Evolutionary conservation across 1,139 yeast genomes (phyloP).

Genomic region (Blastobotrys aristatus): DNA sequence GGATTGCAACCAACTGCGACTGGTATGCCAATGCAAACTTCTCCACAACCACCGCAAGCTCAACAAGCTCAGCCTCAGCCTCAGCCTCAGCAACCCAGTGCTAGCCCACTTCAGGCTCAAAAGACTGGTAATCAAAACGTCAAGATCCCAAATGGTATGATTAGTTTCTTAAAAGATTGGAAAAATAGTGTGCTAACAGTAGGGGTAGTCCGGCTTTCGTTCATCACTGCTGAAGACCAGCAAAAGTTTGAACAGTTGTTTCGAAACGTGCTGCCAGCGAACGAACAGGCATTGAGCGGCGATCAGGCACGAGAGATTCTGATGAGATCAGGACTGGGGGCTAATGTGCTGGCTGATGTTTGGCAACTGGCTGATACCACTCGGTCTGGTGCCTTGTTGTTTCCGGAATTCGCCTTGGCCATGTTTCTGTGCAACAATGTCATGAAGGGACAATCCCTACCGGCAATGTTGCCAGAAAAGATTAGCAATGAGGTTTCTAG

Average conservation of each 20-base stretch:
- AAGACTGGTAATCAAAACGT: slow-evolving; percentile 11
- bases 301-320: slow-evolving; percentile 74
- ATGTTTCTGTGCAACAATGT: slow-evolving; percentile 81
- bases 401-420: slow-evolving; percentile 93
- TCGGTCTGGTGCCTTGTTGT: slow-evolving; percentile 75
- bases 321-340: slow-evolving; percentile 71
- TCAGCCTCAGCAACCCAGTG: neutral
- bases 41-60: slow-evolving; percentile 1
- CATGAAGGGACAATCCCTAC: slow-evolving; percentile 72
- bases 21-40: neutral
- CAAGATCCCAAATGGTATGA: slow-evolving; percentile 33
- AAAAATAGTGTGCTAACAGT: neutral
- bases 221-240: slow-evolving; percentile 81
- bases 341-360: slow-evolving; percentile 74
- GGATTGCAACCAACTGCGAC: slow-evolving; percentile 14
- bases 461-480: slow-evolving; percentile 63
- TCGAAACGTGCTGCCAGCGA: slow-evolving; percentile 67
- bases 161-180: neutral
- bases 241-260: slow-evolving; percentile 78
- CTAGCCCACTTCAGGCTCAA: slow-evolving; percentile 2
- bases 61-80: too few relatives aligned
- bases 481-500: slow-evolving; percentile 80
- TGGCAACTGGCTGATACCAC: slow-evolving; percentile 91
- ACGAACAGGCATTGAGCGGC: slow-evolving; percentile 73
- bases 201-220: slow-evolving; percentile 60